Evolutionary conservation across 78 protist species (phyloP), one percentile per base, ranked within the genome.

Genomic region (Tieghemostelium lacteum): DNA sequence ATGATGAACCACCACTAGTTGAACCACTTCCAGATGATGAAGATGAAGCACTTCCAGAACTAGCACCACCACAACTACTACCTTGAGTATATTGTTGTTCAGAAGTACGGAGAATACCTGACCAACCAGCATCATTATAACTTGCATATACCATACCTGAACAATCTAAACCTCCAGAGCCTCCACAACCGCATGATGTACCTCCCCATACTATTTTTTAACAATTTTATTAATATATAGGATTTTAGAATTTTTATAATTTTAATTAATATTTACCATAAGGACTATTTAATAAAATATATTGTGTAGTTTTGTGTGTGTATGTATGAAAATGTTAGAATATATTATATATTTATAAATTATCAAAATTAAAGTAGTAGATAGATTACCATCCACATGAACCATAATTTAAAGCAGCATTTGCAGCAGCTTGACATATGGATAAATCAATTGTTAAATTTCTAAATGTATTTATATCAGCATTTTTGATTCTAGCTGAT

Each of bases 341-440:
- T n/a, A n/a, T n/a, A n/a, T n/a, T n/a, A n/a, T n/a, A n/a, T n/a
- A n/a, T n/a, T n/a, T n/a, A n/a, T n/a, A n/a, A n/a, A n/a, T n/a
- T n/a, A n/a, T n/a, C n/a, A n/a, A n/a, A n/a, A n/a, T n/a, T n/a
- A n/a, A n/a, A n/a, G n/a, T n/a, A n/a, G n/a, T n/a, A n/a, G n/a
- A n/a, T n/a, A n/a, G n/a, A n/a, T n/a, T n/a, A n/a, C n/a, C 85
- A 75, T 57, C 85, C 85, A 60, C 85, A 61, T 8, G 62, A 28
- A n/a, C 52, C 85, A 60, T 75, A 75, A 17, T 75, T 58, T 1
- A 33, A 37, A 28, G 85, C 85, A 61, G 42, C 54, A 8, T 2
- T 6, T 6, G 63, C 77, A 31, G 77, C 77, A 52, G 49, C n/a
- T 14, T 14, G 0, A 31, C 77, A 71, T 33, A 19, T 33, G 3